Evolutionary conservation across 768 basidiomycete species (phyloP).

Genomic region (Pisolithus sp.): DNA sequence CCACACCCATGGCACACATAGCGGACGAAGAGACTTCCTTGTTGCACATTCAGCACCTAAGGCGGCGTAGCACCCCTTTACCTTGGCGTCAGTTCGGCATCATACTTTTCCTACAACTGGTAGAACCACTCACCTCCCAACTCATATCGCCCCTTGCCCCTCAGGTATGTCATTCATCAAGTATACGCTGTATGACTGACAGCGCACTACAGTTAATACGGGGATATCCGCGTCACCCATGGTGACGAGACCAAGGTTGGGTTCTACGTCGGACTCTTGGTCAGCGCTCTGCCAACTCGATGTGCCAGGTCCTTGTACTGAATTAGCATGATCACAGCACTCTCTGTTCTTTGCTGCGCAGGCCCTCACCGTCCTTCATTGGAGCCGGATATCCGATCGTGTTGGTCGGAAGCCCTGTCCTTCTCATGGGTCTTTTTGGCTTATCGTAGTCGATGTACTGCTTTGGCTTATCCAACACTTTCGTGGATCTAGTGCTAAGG

Average conservation of each 20-base stretch:
- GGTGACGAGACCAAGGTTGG: constrained; percentile 36
- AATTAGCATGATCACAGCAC: constrained; percentile 36
- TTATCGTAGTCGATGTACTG: constrained; percentile 4
- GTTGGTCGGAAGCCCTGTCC: constrained; percentile 50
- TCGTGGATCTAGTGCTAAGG: constrained; percentile 46
- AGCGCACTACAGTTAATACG: constrained; percentile 1
- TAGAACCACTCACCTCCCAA: constrained; percentile 70
- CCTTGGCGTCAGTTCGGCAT: background rate
- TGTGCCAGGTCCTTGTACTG: too few species aligned
- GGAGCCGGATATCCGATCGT: constrained; percentile 61
- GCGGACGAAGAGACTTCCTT: constrained; percentile 56
- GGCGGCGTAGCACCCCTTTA: constrained; percentile 11
- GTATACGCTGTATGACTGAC: background rate
- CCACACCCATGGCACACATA: constrained; percentile 19
- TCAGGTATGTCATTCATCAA: constrained; percentile 38
- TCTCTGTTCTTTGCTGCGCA: constrained; percentile 68
- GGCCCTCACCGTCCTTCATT: constrained; percentile 60
- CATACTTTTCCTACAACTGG: constrained; percentile 39
- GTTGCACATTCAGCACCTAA: background rate
- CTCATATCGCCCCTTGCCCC: constrained; percentile 78
- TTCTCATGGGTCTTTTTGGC: constrained; percentile 4
- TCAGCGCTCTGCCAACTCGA: background rate
- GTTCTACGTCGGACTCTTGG: constrained; percentile 38
- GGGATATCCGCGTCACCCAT: constrained; percentile 24
- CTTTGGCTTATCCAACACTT: constrained; percentile 47